A percentile compares a stretch with the other conserved stretches of the same genome.
phyloP scores from a whole-genome alignment of 2,329 filamentous ascomycete genomes.

The Penicillium sp. region DNA sequence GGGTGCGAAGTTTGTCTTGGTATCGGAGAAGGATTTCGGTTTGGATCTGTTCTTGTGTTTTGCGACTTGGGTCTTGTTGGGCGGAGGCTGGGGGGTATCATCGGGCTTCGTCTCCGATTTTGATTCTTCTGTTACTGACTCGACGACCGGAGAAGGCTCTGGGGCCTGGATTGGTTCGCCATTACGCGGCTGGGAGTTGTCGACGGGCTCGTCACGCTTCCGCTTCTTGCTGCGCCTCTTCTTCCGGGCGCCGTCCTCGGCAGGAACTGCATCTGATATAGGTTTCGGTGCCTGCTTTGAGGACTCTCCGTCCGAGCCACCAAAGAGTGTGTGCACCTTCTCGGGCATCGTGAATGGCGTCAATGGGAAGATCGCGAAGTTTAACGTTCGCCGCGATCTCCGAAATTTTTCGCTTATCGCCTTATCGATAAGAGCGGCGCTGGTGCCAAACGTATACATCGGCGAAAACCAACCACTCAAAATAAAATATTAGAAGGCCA shows the following conservation, averaged over 20 bases:
- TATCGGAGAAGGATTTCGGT: conserved; percentile 18
- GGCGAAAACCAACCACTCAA: not conserved
- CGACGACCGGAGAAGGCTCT: not conserved
- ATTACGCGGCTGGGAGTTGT: conserved; percentile 12
- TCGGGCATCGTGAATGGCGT: conserved; percentile 40
- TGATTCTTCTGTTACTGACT: not conserved
- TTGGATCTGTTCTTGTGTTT: conserved; percentile 18
- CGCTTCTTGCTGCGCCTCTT: conserved; percentile 35
- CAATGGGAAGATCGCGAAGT: not conserved
- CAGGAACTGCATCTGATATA: not conserved
- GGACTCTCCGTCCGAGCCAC: conserved; percentile 30
- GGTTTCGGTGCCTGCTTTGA: conserved; percentile 14
- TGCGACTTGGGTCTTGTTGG: conserved; percentile 1
- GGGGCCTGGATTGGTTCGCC: conserved; percentile 1
- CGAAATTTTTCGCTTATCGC: conserved; percentile 19
- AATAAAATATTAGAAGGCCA: not conserved
- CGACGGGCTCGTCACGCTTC: conserved; percentile 28
- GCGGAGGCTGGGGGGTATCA: not conserved
- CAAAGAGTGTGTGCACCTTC: conserved; percentile 41
- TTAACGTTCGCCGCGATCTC: conserved; percentile 2
- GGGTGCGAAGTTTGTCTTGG: conserved; percentile 27
- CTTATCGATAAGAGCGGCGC: conserved; percentile 10
- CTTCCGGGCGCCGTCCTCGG: conserved; percentile 15
- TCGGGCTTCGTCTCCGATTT: not conserved
- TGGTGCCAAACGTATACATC: not conserved